phyloP scores from a whole-genome alignment of 73 alveolate genomes.

The Blepharisma japonicum region DNA sequence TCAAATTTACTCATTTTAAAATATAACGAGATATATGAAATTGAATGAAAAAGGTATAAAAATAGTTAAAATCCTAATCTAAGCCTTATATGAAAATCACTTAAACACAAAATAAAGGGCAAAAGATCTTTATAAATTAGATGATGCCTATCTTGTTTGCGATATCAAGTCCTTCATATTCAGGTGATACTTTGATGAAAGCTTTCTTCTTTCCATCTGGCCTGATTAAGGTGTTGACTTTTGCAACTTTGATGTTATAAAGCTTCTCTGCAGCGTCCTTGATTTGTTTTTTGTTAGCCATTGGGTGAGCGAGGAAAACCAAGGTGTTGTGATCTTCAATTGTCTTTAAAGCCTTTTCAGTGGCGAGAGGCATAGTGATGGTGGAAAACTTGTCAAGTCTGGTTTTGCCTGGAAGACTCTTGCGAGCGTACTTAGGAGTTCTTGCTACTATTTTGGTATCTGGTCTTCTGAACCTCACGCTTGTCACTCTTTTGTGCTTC shows the following conservation, averaged over 20 bases:
- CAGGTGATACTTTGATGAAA: conserved; percentile 60
- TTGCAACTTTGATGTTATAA: conserved; percentile 55
- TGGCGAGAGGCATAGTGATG: conserved; percentile 70
- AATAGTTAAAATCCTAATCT: too few relatives aligned
- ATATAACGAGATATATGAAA: too few relatives aligned
- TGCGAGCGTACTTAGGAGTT: conserved; percentile 40
- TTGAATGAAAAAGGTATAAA: too few relatives aligned
- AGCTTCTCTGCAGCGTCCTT: conserved; percentile 71
- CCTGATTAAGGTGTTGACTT: conserved; percentile 75
- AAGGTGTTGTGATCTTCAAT: conserved; percentile 84
- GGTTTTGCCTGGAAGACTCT: background rate
- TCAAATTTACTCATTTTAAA: too few relatives aligned
- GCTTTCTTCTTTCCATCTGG: conserved; percentile 89
- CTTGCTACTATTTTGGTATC: conserved; percentile 47
- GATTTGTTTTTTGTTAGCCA: conserved; percentile 73
- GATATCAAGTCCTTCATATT: conserved; percentile 71
- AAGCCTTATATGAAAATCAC: too few relatives aligned
- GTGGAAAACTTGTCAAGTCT: conserved; percentile 45
- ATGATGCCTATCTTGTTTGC: conserved; percentile 85
- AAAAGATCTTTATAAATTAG: conserved; percentile 28
- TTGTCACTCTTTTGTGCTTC: conserved; percentile 60
- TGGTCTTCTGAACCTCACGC: conserved; percentile 61
- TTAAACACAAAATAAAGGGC: too few relatives aligned
- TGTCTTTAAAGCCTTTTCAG: conserved; percentile 77
- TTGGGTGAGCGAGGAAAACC: conserved; percentile 67